Evolutionary conservation across 139 green algal genomes (phyloP).

Genomic region (Gonium pectorale): DNA sequence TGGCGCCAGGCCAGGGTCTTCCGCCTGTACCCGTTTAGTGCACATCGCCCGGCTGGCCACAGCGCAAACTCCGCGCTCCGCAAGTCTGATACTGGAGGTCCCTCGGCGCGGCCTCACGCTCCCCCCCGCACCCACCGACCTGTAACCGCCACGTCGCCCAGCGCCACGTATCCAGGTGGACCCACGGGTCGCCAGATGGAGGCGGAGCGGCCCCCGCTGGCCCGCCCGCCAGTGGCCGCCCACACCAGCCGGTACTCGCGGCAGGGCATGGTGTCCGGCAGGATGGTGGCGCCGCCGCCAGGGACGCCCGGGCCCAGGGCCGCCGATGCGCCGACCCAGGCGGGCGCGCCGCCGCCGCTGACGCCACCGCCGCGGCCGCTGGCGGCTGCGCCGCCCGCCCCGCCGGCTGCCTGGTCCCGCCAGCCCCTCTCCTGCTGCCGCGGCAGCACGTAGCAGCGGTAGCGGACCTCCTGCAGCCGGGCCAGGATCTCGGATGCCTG

Average conservation of each 20-base stretch:
- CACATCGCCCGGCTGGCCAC: too few relatives aligned
- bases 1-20: too few relatives aligned
- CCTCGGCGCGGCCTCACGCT: too few relatives aligned
- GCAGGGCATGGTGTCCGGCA: constrained; percentile 42
- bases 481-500: constrained; percentile 70
- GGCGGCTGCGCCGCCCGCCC: neutral
- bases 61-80: too few relatives aligned
- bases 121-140: neutral
- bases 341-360: constrained; percentile 30
- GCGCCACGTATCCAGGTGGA: constrained; percentile 64
- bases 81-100: too few relatives aligned
- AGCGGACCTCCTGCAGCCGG: constrained; percentile 47
- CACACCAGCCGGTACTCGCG: constrained; percentile 38
- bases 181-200: constrained; percentile 40
- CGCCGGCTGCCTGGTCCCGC: neutral
- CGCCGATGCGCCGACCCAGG: too few relatives aligned
- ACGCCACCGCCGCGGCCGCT: neutral
- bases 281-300: neutral
- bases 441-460: constrained; percentile 58
- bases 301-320: too few relatives aligned
- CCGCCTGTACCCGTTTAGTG: too few relatives aligned
- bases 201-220: neutral
- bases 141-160: constrained; percentile 78
- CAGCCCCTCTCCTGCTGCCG: constrained; percentile 54
- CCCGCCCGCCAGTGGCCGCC: neutral